Conservation (phyloP, 179 eudicot genomes). For the Sideroxylon spinosum region DNA sequence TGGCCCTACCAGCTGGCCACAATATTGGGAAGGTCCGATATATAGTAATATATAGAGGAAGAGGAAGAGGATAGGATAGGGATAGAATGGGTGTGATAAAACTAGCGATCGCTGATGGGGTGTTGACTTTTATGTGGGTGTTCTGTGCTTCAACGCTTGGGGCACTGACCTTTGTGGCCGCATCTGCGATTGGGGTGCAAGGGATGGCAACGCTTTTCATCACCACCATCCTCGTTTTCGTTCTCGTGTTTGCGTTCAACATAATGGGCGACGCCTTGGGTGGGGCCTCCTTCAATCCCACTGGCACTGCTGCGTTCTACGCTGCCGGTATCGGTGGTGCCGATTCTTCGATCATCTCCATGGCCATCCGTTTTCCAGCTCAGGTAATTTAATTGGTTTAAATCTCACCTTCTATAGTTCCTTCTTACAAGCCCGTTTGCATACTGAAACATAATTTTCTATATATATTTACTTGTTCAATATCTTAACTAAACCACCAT, state of each 20-base stretch:
- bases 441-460: neutral
- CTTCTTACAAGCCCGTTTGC: neutral
- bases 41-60: no score
- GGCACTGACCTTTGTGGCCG: conserved; percentile 30
- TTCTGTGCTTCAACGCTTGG: conserved; percentile 64
- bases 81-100: conserved; percentile 33
- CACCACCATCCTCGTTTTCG: conserved; percentile 40
- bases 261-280: conserved; percentile 50
- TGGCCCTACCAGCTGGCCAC: no score
- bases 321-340: conserved; percentile 47
- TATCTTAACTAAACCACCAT: no score
- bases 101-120: conserved; percentile 49
- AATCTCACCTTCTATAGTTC: neutral
- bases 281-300: conserved; percentile 76
- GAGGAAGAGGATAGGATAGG: neutral
- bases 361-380: conserved; percentile 56
- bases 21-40: no score
- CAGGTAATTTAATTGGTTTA: conserved; percentile 16
- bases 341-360: conserved; percentile 33
- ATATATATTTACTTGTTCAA: neutral
- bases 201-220: conserved; percentile 35
- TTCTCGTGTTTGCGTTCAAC: conserved; percentile 36
- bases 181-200: conserved; percentile 38
- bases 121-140: conserved; percentile 73
- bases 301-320: conserved; percentile 59